phyloP scores from a whole-genome alignment of 345 rosid species.

The Citrus glauca region DNA sequence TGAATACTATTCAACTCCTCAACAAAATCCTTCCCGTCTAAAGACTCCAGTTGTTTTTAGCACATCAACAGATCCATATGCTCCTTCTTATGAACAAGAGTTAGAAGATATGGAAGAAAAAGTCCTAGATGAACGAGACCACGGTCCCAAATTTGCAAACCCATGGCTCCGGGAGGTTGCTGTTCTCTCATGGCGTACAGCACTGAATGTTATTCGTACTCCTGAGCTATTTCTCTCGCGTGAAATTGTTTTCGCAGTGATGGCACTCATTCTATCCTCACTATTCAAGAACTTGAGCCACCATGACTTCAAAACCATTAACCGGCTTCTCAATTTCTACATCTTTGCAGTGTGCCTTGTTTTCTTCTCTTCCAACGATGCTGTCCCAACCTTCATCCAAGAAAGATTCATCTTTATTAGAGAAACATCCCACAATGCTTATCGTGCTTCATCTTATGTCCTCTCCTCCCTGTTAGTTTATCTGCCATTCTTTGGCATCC shows the following conservation, averaged over 20 bases:
- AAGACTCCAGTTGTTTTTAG: constrained; percentile 30
- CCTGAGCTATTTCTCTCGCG: constrained; percentile 58
- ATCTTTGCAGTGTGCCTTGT: constrained; percentile 53
- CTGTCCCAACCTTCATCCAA: constrained; percentile 67
- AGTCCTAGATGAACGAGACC: constrained; percentile 41
- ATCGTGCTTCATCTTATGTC: constrained; percentile 65
- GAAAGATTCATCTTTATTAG: constrained; percentile 67
- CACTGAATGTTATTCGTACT: constrained; percentile 48
- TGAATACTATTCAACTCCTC: constrained; percentile 25
- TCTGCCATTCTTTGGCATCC: constrained; percentile 62
- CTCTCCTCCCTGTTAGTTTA: constrained; percentile 54
- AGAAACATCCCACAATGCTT: constrained; percentile 64
- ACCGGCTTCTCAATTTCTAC: constrained; percentile 59
- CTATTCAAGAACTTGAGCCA: constrained; percentile 38
- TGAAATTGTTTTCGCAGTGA: constrained; percentile 51
- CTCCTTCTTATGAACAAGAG: constrained; percentile 39
- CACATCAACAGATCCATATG: constrained; percentile 19
- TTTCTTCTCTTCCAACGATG: constrained; percentile 72
- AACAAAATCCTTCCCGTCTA: constrained; percentile 17
- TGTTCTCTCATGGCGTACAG: constrained; percentile 52
- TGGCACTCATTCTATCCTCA: constrained; percentile 61
- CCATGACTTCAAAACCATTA: constrained; percentile 29
- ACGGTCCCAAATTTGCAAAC: constrained; percentile 54
- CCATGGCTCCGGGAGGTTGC: constrained; percentile 60
- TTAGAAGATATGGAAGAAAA: constrained; percentile 29